Conservation (phyloP, 371 early-diverging fungal genomes). For the Zychaea mexicana region DNA sequence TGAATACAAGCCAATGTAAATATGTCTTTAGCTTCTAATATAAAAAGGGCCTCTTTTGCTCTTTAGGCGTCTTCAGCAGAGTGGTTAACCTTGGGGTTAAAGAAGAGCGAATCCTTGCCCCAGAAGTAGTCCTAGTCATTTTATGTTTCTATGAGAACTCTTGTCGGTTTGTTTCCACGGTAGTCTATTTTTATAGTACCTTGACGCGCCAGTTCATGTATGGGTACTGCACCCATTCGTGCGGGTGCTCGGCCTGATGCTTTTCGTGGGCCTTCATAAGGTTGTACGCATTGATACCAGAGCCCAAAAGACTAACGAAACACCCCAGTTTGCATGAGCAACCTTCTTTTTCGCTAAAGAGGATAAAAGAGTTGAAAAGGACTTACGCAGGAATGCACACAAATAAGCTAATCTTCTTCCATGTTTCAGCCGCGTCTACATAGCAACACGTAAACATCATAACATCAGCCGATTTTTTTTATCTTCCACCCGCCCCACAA, state of each 20-base stretch:
- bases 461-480: background rate
- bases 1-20: slow-evolving; percentile 24
- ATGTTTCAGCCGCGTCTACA: slow-evolving; percentile 49
- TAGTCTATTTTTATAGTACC: slow-evolving; percentile 14
- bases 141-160: background rate
- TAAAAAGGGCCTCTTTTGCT: slow-evolving; percentile 6
- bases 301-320: slow-evolving; percentile 34
- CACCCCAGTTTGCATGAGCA: background rate
- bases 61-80: slow-evolving; percentile 7
- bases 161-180: too few relatives aligned
- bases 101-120: slow-evolving; percentile 52
- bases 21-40: slow-evolving; percentile 12
- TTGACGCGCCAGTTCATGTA: slow-evolving; percentile 49
- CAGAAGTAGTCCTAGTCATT: slow-evolving; percentile 41
- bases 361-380: background rate
- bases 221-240: slow-evolving; percentile 42
- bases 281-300: slow-evolving; percentile 50
- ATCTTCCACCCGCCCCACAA: background rate
- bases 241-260: slow-evolving; percentile 45
- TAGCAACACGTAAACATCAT: background rate
- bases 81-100: slow-evolving; percentile 53
- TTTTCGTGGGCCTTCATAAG: slow-evolving; percentile 38
- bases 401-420: slow-evolving; percentile 54
- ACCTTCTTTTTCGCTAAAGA: background rate
- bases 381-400: slow-evolving; percentile 55